Evolutionary conservation across 2,329 filamentous ascomycete species (phyloP).

Genomic region (Pseudogymnoascus sp.): DNA sequence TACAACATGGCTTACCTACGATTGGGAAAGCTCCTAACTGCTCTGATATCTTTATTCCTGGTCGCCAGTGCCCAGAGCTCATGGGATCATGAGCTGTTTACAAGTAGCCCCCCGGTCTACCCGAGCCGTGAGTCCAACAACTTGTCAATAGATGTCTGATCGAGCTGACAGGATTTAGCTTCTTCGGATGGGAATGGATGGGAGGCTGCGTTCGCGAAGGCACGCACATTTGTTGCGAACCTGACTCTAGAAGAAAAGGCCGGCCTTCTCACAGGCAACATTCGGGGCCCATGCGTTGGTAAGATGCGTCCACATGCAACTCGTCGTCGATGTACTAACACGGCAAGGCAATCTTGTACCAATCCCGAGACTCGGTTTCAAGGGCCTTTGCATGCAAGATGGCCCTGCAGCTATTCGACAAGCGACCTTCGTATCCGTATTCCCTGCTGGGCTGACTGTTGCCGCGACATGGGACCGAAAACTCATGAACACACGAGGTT

Average conservation of each 20-base stretch:
- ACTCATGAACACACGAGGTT: slow-evolving; percentile 45
- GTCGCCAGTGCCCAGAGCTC: not conserved
- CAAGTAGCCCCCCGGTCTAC: not conserved
- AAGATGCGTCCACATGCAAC: slow-evolving; percentile 6
- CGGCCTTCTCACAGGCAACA: slow-evolving; percentile 15
- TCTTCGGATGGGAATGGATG: slow-evolving; percentile 39
- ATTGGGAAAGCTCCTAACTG: not conserved
- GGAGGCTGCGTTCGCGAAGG: slow-evolving; percentile 51
- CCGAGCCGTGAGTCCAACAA: not conserved
- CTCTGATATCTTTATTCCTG: not conserved
- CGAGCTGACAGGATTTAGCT: not conserved
- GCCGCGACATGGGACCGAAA: slow-evolving; percentile 62
- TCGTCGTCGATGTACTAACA: slow-evolving; percentile 26
- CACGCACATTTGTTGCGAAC: slow-evolving; percentile 52
- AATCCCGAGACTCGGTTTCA: slow-evolving; percentile 46
- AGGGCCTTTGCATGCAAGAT: slow-evolving; percentile 59
- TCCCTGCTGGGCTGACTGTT: slow-evolving; percentile 60
- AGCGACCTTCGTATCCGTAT: slow-evolving; percentile 59
- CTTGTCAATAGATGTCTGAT: not conserved
- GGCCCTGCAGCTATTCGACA: slow-evolving; percentile 58
- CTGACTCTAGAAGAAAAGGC: slow-evolving; percentile 56
- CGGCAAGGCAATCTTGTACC: slow-evolving; percentile 32
- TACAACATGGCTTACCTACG: not conserved
- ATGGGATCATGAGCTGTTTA: slow-evolving; percentile 1
- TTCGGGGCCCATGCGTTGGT: slow-evolving; percentile 11